A percentile compares a stretch with the other conserved stretches of the same genome.
phyloP scores from a whole-genome alignment of 2,329 filamentous ascomycete genomes.

The Aspergillus niger region DNA sequence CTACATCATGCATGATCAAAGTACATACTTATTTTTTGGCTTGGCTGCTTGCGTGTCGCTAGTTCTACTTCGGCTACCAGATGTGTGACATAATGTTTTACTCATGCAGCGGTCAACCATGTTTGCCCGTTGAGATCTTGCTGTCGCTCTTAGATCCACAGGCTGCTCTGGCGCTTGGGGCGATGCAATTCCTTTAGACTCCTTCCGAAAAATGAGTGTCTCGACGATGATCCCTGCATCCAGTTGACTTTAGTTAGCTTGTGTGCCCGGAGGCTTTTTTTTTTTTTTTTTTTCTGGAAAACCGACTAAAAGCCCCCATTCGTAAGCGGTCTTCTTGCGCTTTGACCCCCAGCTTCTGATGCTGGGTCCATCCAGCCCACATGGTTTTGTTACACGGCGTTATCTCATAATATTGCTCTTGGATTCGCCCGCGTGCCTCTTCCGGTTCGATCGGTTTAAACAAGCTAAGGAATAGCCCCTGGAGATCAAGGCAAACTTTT shows the following conservation, averaged over 20 bases:
- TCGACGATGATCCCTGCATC: constrained; percentile 4
- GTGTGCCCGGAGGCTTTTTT: background rate
- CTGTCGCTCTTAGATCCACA: background rate
- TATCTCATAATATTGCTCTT: background rate
- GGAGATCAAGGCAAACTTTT: background rate
- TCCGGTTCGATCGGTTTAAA: background rate
- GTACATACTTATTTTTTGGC: background rate
- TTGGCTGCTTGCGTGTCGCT: background rate
- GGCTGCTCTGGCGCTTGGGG: background rate
- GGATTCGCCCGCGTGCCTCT: background rate
- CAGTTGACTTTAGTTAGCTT: background rate
- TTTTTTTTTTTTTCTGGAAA: background rate
- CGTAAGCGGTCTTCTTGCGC: background rate
- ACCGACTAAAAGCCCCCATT: background rate
- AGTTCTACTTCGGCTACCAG: background rate
- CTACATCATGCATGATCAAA: background rate
- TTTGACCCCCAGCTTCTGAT: constrained; percentile 5
- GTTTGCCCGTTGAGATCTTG: background rate
- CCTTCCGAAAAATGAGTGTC: background rate
- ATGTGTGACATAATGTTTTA: background rate
- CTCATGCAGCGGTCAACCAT: background rate
- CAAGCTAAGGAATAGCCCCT: background rate
- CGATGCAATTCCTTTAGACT: background rate
- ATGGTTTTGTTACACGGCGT: background rate
- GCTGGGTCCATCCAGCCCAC: background rate